Conservation (phyloP, 2,329 filamentous ascomycete genomes). For the Penicillium concentricum region DNA sequence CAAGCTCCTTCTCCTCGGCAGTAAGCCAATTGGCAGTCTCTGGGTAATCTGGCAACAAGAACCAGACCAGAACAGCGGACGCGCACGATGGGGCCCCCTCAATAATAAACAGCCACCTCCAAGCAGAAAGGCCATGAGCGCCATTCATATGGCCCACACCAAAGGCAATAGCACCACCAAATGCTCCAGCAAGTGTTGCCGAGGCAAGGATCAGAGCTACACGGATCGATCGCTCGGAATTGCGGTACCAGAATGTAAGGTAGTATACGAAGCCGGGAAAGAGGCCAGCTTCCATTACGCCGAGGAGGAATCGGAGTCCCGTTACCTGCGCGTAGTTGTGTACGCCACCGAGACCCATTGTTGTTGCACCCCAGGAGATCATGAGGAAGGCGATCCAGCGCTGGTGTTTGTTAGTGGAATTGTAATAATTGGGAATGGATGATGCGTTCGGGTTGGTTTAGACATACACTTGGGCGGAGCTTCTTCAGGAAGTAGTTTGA, state of each 20-base stretch:
- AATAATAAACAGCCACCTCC: constrained; percentile 51
- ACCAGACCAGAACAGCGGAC: constrained; percentile 44
- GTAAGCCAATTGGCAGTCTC: constrained; percentile 50
- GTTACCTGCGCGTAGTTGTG: constrained; percentile 46
- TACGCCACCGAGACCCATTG: constrained; percentile 49
- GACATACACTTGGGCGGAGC: constrained; percentile 42
- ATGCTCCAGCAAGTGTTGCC: constrained; percentile 55
- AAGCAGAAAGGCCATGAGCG: constrained; percentile 35
- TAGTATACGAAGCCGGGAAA: constrained; percentile 52
- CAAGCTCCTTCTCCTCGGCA: constrained; percentile 45
- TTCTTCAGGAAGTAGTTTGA: constrained; percentile 53
- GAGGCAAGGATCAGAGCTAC: constrained; percentile 56
- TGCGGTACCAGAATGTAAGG: constrained; percentile 56
- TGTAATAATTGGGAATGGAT: neutral
- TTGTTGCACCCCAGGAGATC: constrained; percentile 50
- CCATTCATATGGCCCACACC: constrained; percentile 43
- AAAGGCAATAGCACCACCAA: constrained; percentile 57
- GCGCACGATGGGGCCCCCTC: constrained; percentile 43
- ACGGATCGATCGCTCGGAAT: constrained; percentile 57
- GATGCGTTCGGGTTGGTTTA: neutral
- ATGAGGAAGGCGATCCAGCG: constrained; percentile 53
- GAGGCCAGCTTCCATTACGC: constrained; percentile 52
- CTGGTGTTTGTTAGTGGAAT: constrained; percentile 15
- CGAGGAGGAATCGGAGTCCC: constrained; percentile 50
- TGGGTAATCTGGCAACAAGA: constrained; percentile 51